Base-by-base conservation (phyloP, 2,329 filamentous ascomycete genomes). In the Aspergillus hortae region DNA sequence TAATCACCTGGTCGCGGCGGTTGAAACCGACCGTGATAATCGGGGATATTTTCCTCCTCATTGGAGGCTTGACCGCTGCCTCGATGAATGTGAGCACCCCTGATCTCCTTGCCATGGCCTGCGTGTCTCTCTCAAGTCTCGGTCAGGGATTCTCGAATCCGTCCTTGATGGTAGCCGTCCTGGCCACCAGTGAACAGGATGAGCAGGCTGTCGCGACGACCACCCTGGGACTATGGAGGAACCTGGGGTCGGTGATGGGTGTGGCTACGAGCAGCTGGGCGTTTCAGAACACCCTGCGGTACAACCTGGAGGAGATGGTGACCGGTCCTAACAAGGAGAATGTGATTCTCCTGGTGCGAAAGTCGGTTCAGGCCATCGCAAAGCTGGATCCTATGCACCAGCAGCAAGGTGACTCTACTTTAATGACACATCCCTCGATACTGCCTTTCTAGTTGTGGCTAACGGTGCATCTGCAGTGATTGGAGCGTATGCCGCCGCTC, bases 191-290 rank as follows among this genome's bases (percentile, higher is more conserved):
- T 41, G 69, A 77, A 4, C 83, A 86, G 61, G 64, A 74, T 4
- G 83, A 87, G 45, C 85, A 88, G 66, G 86, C 86, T 12, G 84
- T 88, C 38, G 83, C 85, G 11, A 88, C 87, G 1, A 84, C 80
- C 48, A 90, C 88, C 0, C 73, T 92, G 54, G 80, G 87, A 15
- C 73, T 92, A 15, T 90, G 86, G 83, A 80, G 88, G 49, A 84
- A 82, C 52, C 70, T 92, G 4, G 89, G 88, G 6, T 81, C 80
- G 51, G 87, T 92, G 1, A 77, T 91, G 63, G 89, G 88, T n/a
- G 81, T 92, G 42, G 84, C 88, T 1, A 74, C 80, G 48, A 88
- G 84, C 58, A 88, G 85, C 64, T 77, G 90, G 52, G 81, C 90
- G 6, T 74, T 92, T 55, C 88, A 92, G 71, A 90, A 90, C 61